Conservation (phyloP, 75 land plant genomes). For the Ceratopteris richardii region DNA sequence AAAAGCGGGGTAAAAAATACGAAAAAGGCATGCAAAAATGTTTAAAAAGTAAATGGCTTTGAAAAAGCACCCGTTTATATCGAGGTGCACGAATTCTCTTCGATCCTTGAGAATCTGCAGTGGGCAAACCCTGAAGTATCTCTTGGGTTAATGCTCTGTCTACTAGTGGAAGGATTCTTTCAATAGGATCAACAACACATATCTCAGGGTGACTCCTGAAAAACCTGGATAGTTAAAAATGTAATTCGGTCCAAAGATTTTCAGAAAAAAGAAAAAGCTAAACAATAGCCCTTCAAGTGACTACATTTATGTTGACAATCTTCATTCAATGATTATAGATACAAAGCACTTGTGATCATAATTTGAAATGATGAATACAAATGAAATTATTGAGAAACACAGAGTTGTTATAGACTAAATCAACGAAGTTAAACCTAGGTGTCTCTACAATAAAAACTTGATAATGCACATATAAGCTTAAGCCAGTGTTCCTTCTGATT, state of each 20-base stretch:
- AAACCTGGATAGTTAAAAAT: slow-evolving; percentile 36
- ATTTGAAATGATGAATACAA: no score
- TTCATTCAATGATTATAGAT: not conserved
- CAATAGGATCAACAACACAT: slow-evolving; percentile 64
- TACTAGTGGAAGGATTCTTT: slow-evolving; percentile 62
- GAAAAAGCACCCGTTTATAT: slow-evolving; percentile 56
- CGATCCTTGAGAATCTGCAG: slow-evolving; percentile 28
- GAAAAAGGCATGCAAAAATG: no score
- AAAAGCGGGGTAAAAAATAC: no score
- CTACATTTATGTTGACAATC: not conserved
- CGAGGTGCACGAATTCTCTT: slow-evolving; percentile 58
- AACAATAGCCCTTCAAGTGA: not conserved
- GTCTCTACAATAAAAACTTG: no score
- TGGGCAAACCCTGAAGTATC: slow-evolving; percentile 39
- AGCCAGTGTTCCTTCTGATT: no score
- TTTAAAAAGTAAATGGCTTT: no score
- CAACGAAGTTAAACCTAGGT: no score
- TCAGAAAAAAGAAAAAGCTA: no score
- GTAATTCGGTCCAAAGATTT: not conserved
- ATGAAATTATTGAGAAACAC: no score
- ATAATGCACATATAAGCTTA: no score
- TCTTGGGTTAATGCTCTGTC: slow-evolving; percentile 71
- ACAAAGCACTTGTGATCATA: not conserved
- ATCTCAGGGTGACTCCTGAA: slow-evolving; percentile 32
- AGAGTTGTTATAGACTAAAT: no score